These are phyloP conservation scores for Hibiscus tridactylites DNA, from an alignment of 345 rosid species.

Conservation along the genomic window DNA sequence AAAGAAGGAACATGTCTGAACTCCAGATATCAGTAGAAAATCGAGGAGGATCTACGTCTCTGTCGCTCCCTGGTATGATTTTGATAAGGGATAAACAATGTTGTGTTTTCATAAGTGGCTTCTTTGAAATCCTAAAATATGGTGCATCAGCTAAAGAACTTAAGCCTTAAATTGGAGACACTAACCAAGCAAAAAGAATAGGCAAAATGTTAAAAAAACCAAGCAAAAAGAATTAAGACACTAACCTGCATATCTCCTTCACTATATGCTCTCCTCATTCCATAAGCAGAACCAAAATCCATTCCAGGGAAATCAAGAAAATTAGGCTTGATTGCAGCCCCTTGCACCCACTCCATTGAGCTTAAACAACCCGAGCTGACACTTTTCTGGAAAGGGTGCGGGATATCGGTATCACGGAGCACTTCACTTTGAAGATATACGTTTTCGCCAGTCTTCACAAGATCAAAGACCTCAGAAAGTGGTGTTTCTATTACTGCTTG, in stretches of 20 bases:
- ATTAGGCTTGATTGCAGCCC: conserved; percentile 40
- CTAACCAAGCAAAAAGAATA: too few species aligned
- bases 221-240: conserved; percentile 6
- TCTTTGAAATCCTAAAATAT: not conserved
- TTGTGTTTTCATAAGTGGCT: too few species aligned
- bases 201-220: not conserved
- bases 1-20: not conserved
- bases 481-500: conserved; percentile 42
- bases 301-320: conserved; percentile 53
- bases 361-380: conserved; percentile 69
- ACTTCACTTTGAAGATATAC: conserved; percentile 30
- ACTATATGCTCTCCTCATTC: conserved; percentile 89
- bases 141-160: not conserved
- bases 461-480: conserved; percentile 51
- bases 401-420: conserved; percentile 18
- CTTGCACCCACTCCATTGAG: conserved; percentile 62
- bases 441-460: conserved; percentile 28
- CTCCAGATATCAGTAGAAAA: not conserved
- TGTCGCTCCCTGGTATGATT: too few species aligned
- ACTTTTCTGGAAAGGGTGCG: conserved; percentile 43
- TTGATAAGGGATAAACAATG: too few species aligned
- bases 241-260: conserved; percentile 94
- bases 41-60: too few species aligned
- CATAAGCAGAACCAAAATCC: conserved; percentile 59
- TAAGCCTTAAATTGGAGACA: not conserved